Evolutionary conservation across 176 grass and related monocot genomes (phyloP), one percentile per base, ranked within the genome.

Genomic region (Oryza australiensis): DNA sequence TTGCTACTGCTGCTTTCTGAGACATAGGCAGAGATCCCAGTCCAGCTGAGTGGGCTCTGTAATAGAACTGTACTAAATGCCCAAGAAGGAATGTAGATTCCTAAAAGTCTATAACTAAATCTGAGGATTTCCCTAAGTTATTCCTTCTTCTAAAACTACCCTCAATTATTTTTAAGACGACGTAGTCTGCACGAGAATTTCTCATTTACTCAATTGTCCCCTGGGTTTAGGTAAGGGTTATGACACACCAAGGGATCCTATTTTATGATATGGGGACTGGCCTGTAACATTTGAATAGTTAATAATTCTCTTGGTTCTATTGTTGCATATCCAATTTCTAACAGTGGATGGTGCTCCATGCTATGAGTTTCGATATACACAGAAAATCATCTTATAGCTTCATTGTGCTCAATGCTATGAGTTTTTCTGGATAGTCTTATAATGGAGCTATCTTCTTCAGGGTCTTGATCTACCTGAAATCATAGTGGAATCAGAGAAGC

Each of bases 401-500:
- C 63, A 14, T 65, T 45, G 26, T 45, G 29, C 42, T 79, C 5
- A 16, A 51, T 84, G 26, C 68, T 55, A 34, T 37, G 26, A 78
- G n/a, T 73, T 55, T 18, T 65, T 79, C 42, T 83, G n/a, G 4
- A 40, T 70, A 59, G 18, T 62, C 74, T 68, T 70, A 70, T 46
- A 63, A 64, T 72, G 24, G 15, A 66, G 37, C 76, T 55, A 49
- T 80, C 27, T 87, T 20, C 70, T 91, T 70, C 88, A 99, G 96
- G 96, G 22, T 92, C 92, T 99, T 80, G 91, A 95, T 75, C 86
- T 99, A 69, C 76, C 96, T 74, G 93, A 89, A 79, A 90, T 99
- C 71, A 93, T 99, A 66, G 91, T 99, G 2, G 96, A 99, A 89
- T 89, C 93, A 63, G 96, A 93, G 72, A 99, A 86, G 78, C 87